A percentile compares a stretch with the other conserved stretches of the same genome.
Evolutionary conservation across 352 stramenopile genomes (phyloP).

Genomic region (Pythium monospermum): DNA sequence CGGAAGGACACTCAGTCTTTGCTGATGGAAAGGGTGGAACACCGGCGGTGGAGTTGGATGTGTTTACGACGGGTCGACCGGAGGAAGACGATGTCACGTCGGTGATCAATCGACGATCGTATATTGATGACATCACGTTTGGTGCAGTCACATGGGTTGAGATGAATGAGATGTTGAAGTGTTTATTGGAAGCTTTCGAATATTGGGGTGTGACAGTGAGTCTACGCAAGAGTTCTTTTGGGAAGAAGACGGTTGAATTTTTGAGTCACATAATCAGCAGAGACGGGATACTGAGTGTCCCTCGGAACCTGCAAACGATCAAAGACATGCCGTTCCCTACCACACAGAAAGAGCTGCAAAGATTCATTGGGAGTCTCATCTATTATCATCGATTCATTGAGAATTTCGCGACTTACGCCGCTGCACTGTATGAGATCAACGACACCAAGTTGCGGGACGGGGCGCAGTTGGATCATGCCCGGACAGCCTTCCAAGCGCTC

Average conservation of each 20-base stretch:
- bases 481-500: slow-evolving; percentile 6
- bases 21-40: too few species aligned
- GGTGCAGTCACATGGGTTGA: not conserved
- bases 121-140: slow-evolving; percentile 1
- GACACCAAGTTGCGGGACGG: not conserved
- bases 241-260: slow-evolving; percentile 11
- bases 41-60: too few species aligned
- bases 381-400: slow-evolving; percentile 24
- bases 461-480: not conserved
- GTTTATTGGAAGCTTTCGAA: not conserved
- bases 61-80: slow-evolving; percentile 3
- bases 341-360: slow-evolving; percentile 14
- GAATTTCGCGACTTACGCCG: slow-evolving; percentile 11
- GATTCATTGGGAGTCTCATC: slow-evolving; percentile 15
- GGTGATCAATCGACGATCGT: slow-evolving; percentile 1
- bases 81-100: not conserved
- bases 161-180: not conserved
- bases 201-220: not conserved
- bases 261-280: slow-evolving; percentile 3
- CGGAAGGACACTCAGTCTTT: too few species aligned
- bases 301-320: slow-evolving; percentile 12
- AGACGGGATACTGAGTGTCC: slow-evolving; percentile 5
- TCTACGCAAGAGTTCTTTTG: slow-evolving; percentile 11
- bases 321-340: slow-evolving; percentile 1
- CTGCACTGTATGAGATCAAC: slow-evolving; percentile 13